Conservation (phyloP, 139 green algal species). For the Chlorella sp. region DNA sequence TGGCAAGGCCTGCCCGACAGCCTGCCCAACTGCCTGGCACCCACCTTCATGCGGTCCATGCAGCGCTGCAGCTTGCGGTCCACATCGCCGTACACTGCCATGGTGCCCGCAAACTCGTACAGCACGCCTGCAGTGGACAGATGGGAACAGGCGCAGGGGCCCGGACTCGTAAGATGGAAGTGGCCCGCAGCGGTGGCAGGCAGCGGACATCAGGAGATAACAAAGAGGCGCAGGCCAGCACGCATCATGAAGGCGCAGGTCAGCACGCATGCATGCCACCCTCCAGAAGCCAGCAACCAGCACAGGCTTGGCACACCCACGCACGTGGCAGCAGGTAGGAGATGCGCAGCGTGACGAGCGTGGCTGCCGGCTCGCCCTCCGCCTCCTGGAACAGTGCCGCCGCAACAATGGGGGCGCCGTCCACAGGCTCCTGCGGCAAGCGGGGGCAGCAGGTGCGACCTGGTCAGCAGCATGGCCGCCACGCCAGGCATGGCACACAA, state of each 20-base stretch:
- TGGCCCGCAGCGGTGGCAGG: no score
- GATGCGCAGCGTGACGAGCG: constrained; percentile 43
- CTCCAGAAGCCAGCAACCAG: no score
- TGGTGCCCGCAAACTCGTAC: constrained; percentile 46
- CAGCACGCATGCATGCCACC: no score
- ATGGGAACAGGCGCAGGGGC: background rate
- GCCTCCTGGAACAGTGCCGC: constrained; percentile 53
- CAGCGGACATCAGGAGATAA: no score
- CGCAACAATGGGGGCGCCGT: constrained; percentile 42
- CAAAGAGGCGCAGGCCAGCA: no score
- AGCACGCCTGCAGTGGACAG: constrained; percentile 30
- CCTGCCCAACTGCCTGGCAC: background rate
- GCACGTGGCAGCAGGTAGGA: constrained; percentile 47
- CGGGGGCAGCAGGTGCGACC: no score
- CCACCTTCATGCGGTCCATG: constrained; percentile 47
- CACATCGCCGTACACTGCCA: constrained; percentile 55
- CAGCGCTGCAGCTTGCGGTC: constrained; percentile 41
- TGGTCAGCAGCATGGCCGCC: no score
- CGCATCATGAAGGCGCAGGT: no score
- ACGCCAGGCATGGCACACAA: no score
- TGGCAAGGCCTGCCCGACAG: no score
- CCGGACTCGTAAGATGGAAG: no score
- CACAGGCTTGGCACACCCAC: background rate
- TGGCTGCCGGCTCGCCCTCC: constrained; percentile 33
- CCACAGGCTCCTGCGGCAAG: constrained; percentile 29